Base-by-base conservation (phyloP, 108 stramenopile genomes). In the Ochromonas danica region DNA sequence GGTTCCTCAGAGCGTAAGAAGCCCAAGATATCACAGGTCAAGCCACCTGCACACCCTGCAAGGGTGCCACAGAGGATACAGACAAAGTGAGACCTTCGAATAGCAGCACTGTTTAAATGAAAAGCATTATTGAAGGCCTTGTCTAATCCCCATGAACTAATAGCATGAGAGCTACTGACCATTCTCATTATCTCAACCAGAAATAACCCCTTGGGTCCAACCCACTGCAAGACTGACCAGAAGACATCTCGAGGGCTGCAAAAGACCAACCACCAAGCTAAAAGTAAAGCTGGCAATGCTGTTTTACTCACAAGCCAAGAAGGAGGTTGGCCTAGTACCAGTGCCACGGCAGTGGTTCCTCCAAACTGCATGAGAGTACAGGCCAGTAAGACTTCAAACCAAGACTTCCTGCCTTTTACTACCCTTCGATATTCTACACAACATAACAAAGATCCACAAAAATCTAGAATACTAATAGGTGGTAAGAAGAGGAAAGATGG, bases 321-420 rank as follows among this genome's bases (percentile, higher is more conserved):
- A 38, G 77, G 61, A 0, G 41, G 28, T 61, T 78, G 77, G 1
- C 77, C 77, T 14, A 78, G 61, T 14, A 61, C 0, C 0, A 78
- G 60, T 17, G 43, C 77, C 28, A 36, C 60, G 57, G 45, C 27
- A 0, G 77, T 78, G 31, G 77, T 78, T 38, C 77, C 77, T 33
- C 77, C 77, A 33, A 78, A 78, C 77, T 78, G 77, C 45, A 61
- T 61, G 10, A 78, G 1, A 1, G 6, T 33, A 38, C 38, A 1
- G 0, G 1, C 3, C 17, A 61, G 27, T 1, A 78, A 43, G 36
- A 38, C 60, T 61, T 0, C 61, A 61, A 78, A 31, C 77, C 77
- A 78, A 1, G 40, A 36, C 2, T 67, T 67, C 33, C 10, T 36
- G 17, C 14, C 35, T 36, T 67, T 67, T 51, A 51, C 22, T 14